These are phyloP conservation scores for Erythrophleum ivorense DNA, from an alignment of 331 rosid genomes.

Conservation along the genomic window DNA sequence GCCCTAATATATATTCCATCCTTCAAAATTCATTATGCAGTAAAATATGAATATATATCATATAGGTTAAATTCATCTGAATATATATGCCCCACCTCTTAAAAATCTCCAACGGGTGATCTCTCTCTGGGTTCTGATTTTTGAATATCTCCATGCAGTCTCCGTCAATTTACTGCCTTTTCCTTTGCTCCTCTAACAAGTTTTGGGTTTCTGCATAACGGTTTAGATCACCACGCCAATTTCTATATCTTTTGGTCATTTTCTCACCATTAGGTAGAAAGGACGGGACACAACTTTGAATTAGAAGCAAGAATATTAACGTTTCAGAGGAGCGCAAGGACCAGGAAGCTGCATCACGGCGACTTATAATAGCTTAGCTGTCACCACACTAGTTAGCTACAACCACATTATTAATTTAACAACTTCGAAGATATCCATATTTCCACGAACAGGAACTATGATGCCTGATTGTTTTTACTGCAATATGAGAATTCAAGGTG, in stretches of 20 bases:
- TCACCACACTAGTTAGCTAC: conserved; percentile 3
- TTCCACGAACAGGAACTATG: conserved; percentile 6
- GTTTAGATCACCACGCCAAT: conserved; percentile 30
- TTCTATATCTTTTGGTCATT: conserved; percentile 25
- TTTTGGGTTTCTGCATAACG: conserved; percentile 6
- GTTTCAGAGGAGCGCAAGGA: conserved; percentile 40
- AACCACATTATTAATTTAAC: background rate
- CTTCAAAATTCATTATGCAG: conserved; percentile 14
- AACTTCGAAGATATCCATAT: background rate
- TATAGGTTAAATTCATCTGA: background rate
- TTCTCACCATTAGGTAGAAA: conserved; percentile 7
- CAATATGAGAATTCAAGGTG: background rate
- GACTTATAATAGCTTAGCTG: conserved; percentile 28
- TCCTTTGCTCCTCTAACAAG: conserved; percentile 4
- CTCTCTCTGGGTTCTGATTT: conserved; percentile 18
- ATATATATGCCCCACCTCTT: conserved; percentile 26
- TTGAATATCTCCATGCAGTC: conserved; percentile 32
- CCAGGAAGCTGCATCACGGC: conserved; percentile 20
- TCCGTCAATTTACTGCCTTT: background rate
- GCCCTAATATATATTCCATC: background rate
- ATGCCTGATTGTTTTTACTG: conserved; percentile 26
- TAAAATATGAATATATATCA: background rate
- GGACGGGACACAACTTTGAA: conserved; percentile 27
- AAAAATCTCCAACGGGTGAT: conserved; percentile 2
- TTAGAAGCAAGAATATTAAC: conserved; percentile 34